These are phyloP conservation scores for Yamadazyma phyllophila DNA, from an alignment of 805 yeast genomes.

Conservation along the genomic window DNA sequence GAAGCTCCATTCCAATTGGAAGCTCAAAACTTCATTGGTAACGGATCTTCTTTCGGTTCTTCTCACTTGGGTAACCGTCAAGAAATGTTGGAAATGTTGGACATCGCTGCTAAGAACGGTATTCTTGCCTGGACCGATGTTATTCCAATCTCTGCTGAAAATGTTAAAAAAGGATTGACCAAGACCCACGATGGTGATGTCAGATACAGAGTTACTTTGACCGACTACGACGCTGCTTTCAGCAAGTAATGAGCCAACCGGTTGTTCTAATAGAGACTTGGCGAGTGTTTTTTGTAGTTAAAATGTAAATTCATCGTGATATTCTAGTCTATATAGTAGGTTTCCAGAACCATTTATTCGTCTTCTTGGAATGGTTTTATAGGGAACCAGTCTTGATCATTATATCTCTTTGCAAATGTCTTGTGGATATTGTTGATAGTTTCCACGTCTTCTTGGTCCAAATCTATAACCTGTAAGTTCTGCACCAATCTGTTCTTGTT, in stretches of 20 bases:
- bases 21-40: constrained; percentile 51
- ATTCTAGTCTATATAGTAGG: no score
- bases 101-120: constrained; percentile 57
- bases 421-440: constrained; percentile 25
- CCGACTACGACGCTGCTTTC: constrained; percentile 41
- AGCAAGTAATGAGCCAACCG: not conserved
- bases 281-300: no score
- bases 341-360: not conserved
- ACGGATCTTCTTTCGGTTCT: constrained; percentile 53
- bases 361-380: constrained; percentile 14
- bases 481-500: constrained; percentile 27
- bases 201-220: constrained; percentile 61
- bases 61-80: constrained; percentile 60
- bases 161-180: constrained; percentile 53
- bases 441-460: constrained; percentile 36
- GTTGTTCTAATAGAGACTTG: no score
- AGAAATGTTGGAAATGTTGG: constrained; percentile 66
- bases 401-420: constrained; percentile 31
- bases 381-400: constrained; percentile 34
- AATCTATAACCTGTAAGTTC: constrained; percentile 33
- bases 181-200: constrained; percentile 56
- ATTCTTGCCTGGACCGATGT: constrained; percentile 65
- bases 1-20: constrained; percentile 41
- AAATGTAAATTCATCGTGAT: no score
- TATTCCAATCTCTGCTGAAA: constrained; percentile 51